phyloP scores from a whole-genome alignment of 768 basidiomycete genomes.

The Mrakia blollopis region DNA sequence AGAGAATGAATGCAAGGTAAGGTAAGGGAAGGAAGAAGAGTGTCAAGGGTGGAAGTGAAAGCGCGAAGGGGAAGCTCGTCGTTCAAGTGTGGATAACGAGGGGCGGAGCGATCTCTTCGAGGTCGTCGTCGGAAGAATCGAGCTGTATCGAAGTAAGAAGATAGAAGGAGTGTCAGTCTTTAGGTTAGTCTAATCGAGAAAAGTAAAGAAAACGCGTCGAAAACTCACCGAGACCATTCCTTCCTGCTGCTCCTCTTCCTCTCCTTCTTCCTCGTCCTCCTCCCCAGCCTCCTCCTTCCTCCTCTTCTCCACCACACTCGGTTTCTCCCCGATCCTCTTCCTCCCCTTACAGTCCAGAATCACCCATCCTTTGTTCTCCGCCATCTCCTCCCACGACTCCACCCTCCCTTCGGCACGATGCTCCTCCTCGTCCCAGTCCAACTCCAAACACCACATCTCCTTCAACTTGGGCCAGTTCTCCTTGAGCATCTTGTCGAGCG shows the following conservation, averaged over 20 bases:
- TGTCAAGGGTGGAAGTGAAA: too few relatives aligned
- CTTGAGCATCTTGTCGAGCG: neutral
- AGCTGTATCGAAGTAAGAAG: too few relatives aligned
- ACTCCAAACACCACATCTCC: conserved; percentile 7
- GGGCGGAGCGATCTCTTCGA: too few relatives aligned
- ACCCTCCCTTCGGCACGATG: neutral
- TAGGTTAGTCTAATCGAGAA: too few relatives aligned
- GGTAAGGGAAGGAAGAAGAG: too few relatives aligned
- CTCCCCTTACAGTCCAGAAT: neutral
- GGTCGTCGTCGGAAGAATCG: too few relatives aligned
- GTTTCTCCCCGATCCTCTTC: neutral
- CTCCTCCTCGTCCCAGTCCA: conserved; percentile 11
- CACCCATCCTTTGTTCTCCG: conserved; percentile 1
- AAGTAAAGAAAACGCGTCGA: too few relatives aligned
- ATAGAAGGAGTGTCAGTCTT: too few relatives aligned
- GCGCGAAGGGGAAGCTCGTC: too few relatives aligned
- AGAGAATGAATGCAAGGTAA: too few relatives aligned
- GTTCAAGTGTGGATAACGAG: too few relatives aligned
- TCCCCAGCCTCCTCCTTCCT: conserved; percentile 13
- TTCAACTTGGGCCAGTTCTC: neutral
- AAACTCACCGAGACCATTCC: too few relatives aligned
- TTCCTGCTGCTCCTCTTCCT: neutral
- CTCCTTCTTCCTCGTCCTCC: neutral
- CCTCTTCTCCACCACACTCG: neutral
- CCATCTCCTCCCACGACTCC: conserved; percentile 1